Evolutionary conservation across 257 asterid genomes (phyloP), one percentile per base, ranked within the genome.

Genomic region (Handroanthus guayacan): DNA sequence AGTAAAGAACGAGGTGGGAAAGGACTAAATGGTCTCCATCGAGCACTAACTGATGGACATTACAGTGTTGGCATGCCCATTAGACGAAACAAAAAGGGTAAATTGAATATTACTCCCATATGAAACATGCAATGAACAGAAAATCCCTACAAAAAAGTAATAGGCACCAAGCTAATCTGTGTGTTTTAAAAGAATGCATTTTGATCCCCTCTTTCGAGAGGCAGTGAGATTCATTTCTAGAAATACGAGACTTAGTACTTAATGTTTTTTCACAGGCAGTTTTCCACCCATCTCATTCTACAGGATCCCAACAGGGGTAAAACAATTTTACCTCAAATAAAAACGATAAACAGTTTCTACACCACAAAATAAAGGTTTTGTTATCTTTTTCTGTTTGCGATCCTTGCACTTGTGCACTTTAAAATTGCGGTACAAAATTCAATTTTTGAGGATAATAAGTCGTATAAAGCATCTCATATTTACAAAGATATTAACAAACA

Each of bases 11-110:
- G 60, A 34, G 13, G n/a, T 0, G 31, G 31, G 31, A 0, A 25
- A 25, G 43, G 61, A 65, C 48, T 34, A 20, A 6, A 20, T 5
- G 17, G 6, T 47, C 50, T 57, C 38, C 73, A 62, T 34, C 67
- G 41, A 67, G 60, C 79, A 75, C 45, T 4, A 45, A 69, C 20
- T 20, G 50, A 52, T 70, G 50, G 11, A 78, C 31, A 62, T 20
- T 20, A 11, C 67, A 52, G 5, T 18, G 34, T 48, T 1, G 5
- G 62, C 10, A 5, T 11, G 41, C 37, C 34, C 31, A 47, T 73
- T 11, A 5, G 9, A 50, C 14, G 54, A 16, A 61, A 55, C 69
- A 67, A 66, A 63, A 51, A 18, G 6, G 38, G 14, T 10, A 25
- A 34, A 63, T 25, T 25, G 31, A 25, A 25, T 25, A 25, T 25